Base-by-base conservation (phyloP, 768 basidiomycete species). In the Myochromella boudieri region DNA sequence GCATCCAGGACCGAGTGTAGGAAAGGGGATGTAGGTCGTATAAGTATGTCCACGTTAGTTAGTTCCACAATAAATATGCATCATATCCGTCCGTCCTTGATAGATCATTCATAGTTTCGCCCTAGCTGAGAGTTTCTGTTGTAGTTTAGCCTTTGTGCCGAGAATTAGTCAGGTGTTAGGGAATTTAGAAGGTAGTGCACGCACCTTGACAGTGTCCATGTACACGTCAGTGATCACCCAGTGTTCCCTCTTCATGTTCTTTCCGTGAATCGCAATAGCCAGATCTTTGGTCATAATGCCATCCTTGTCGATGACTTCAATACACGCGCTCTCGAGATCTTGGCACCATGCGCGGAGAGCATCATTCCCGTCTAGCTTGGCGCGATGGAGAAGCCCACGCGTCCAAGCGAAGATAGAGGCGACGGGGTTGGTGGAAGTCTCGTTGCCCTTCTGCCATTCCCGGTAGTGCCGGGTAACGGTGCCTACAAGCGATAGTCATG, bases 361-460 rank as follows among this genome's bases (percentile, higher is more conserved):
- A 17, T 80, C 81, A 63, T 95, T 98, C 31, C 71, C 72, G 62
- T 99, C 95, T 25, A 97, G 77, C 74, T 91, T 93, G 53, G 94
- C 95, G 55, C 94, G 86, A 71, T 93, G 92, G 44, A 91, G 70
- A 32, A 99, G 77, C 0, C 95, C 95, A 37, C 97, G 85, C 12
- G 95, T 98, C 95, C 95, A 99, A 6, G 95, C 95, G 60, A 95
- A 98, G 73, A 99, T 97, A 46, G 90, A 93, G 36, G 95, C 95
- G 56, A 98, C 94, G 31, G 95, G 95, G 80, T 99, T 99, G 37
- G 95, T 99, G 47, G 91, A 94, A 9, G 95, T 98, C 74, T 98
- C 97, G 49, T 87, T 85, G 41, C 95, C 95, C 75, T 97, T 95
- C 69, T 98, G 95, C 65, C 82, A 87, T 69, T 98, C 95, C 46